phyloP scores from a whole-genome alignment of 148 eudicot species.

The Camellia sinensis region DNA sequence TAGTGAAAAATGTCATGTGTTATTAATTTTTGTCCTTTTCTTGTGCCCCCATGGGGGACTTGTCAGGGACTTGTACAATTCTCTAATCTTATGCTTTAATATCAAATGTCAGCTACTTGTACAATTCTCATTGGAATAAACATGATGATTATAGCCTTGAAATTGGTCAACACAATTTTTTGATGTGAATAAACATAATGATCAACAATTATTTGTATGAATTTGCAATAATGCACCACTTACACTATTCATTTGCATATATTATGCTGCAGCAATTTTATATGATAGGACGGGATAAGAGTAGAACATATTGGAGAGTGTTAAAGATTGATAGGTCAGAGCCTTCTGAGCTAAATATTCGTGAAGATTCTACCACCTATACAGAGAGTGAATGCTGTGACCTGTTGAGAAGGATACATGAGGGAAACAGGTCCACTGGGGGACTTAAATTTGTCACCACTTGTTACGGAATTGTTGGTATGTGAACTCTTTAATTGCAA shows the following conservation, averaged over 20 bases:
- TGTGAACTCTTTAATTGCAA: slow-evolving; percentile 16
- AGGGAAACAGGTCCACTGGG: slow-evolving; percentile 83
- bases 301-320: slow-evolving; percentile 78
- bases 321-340: slow-evolving; percentile 81
- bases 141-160: too few species aligned
- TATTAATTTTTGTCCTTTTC: too few species aligned
- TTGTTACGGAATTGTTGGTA: slow-evolving; percentile 95
- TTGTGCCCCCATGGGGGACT: too few species aligned
- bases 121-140: too few species aligned
- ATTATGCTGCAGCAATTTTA: slow-evolving; percentile 63
- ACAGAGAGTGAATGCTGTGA: slow-evolving; percentile 74
- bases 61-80: too few species aligned
- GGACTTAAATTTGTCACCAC: slow-evolving; percentile 83
- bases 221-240: neutral
- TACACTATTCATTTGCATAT: slow-evolving; percentile 9
- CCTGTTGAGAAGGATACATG: slow-evolving; percentile 73
- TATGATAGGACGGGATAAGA: slow-evolving; percentile 89
- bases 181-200: neutral
- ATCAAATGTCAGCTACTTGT: too few species aligned
- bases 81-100: too few species aligned
- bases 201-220: neutral
- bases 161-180: too few species aligned
- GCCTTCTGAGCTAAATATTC: slow-evolving; percentile 69
- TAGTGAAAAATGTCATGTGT: too few species aligned
- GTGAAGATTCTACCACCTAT: slow-evolving; percentile 74